Base-by-base conservation (phyloP, 176 grass and related monocot species). In the Carex cristatella region DNA sequence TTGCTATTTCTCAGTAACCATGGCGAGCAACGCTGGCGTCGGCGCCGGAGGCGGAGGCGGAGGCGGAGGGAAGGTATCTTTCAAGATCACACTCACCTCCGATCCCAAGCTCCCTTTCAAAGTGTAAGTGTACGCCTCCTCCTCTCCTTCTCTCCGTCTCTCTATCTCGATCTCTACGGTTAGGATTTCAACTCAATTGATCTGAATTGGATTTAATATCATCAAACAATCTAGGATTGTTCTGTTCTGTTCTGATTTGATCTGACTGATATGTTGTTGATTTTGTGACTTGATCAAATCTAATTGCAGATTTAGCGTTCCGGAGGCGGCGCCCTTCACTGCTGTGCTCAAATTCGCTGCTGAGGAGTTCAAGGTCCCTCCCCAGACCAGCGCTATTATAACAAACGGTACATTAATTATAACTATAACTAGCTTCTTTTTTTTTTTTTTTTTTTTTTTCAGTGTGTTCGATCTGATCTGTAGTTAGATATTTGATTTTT, bases 51-150 rank as follows among this genome's bases (percentile, higher is more conserved):
- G 48, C 7, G 46, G 75, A 51, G 48, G 48, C 7, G 46, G 75
- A 85, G 88, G 78, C 32, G 74, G n/a, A 54, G 95, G 96, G 64
- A 99, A 99, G 96, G 96, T 99, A 15, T 95, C 91, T 0, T 99
- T 99, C 88, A 99, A 95, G 90, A 84, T 95, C 69, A 99, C 88
- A 27, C 96, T 99, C 83, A 99, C 93, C 77, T 99, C 96, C 88
- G 93, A 99, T 92, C 96, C 96, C 74, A 99, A 99, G 90, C 96
- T 99, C 19, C 96, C 96, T 59, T 99, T 91, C 93, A 99, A 99
- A 99, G 93, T 99, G 96, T 99, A 87, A 51, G 48, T 51, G 48
- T 51, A 51, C 48, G 48, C 48, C 48, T 51, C 48, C 48, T 51
- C 3, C 62, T 6, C 28, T 35, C 35, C 44, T 30, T 65, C 53